Conservation (phyloP, 305 asterid genomes). For the Fraxinus albicans region DNA sequence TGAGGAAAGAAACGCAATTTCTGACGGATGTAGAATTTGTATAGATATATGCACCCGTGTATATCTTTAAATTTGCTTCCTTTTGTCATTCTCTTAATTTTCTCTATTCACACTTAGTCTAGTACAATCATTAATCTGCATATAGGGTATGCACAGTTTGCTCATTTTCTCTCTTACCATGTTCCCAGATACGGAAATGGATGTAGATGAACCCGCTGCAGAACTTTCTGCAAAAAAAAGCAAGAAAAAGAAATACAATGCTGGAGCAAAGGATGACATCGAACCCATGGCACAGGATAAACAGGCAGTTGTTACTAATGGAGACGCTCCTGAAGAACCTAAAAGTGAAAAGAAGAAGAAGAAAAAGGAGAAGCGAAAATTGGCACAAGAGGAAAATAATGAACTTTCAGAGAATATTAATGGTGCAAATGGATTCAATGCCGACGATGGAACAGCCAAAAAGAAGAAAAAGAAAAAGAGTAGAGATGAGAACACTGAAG, state of each 20-base stretch:
- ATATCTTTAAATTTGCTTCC: neutral
- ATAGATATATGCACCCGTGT: neutral
- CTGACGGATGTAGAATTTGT: neutral
- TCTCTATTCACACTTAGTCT: neutral
- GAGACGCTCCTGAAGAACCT: slow-evolving; percentile 53
- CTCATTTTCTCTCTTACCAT: neutral
- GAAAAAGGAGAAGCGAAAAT: slow-evolving; percentile 55
- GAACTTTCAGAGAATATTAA: slow-evolving; percentile 20
- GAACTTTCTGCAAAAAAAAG: slow-evolving; percentile 40
- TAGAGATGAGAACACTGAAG: slow-evolving; percentile 39
- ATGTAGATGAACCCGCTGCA: slow-evolving; percentile 22
- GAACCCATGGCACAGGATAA: slow-evolving; percentile 46
- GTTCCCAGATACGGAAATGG: slow-evolving; percentile 35
- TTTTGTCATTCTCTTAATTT: neutral
- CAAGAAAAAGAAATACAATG: slow-evolving; percentile 47
- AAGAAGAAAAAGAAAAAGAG: slow-evolving; percentile 81
- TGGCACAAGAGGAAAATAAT: slow-evolving; percentile 36
- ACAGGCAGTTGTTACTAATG: slow-evolving; percentile 35
- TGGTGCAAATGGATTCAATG: slow-evolving; percentile 29
- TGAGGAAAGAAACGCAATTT: neutral
- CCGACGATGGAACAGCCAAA: slow-evolving; percentile 55
- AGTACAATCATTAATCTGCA: neutral
- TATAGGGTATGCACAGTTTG: neutral
- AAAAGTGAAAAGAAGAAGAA: slow-evolving; percentile 76
- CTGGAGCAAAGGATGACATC: slow-evolving; percentile 23